Percentiles rank a stretch among this genome's conserved stretches.
These are phyloP conservation scores for Antitrichia curtipendula DNA, from an alignment of 225 moss, liverwort and hornwort species.

Conservation along the genomic window DNA sequence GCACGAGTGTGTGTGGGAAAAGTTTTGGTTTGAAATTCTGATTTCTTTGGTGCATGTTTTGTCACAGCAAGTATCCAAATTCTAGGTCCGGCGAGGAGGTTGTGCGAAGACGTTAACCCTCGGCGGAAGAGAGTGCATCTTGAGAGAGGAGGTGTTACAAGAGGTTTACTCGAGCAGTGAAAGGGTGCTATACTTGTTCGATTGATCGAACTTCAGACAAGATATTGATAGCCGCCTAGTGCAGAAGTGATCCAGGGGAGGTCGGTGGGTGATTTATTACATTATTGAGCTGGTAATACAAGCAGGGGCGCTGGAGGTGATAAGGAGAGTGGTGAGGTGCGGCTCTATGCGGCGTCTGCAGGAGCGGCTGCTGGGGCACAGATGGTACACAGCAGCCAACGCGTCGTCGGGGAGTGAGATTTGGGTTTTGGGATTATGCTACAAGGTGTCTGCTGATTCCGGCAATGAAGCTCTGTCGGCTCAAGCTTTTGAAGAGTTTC, in stretches of 20 bases:
- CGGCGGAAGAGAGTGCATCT: neutral
- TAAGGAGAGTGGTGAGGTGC: slow-evolving; percentile 61
- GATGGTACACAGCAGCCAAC: slow-evolving; percentile 68
- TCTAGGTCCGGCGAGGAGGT: neutral
- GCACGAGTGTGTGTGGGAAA: neutral
- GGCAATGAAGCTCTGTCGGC: slow-evolving; percentile 40
- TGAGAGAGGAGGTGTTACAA: neutral
- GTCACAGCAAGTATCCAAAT: neutral
- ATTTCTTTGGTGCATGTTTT: neutral
- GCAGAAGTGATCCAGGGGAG: neutral
- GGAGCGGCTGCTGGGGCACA: slow-evolving; percentile 78
- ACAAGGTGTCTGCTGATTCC: slow-evolving; percentile 53
- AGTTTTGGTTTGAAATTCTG: neutral
- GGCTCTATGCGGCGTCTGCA: slow-evolving; percentile 97
- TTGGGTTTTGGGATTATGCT: slow-evolving; percentile 90
- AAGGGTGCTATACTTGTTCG: too few species aligned
- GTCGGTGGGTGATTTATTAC: neutral
- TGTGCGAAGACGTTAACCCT: neutral
- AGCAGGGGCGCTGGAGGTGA: slow-evolving; percentile 48
- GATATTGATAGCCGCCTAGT: too few species aligned
- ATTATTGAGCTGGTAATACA: neutral
- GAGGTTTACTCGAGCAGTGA: neutral
- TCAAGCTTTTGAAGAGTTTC: slow-evolving; percentile 58
- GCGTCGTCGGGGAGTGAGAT: slow-evolving; percentile 71
- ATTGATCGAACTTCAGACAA: too few species aligned